Evolutionary conservation across 2,329 filamentous ascomycete species (phyloP), one percentile per base, ranked within the genome.

Genomic region (Annulohypoxylon truncatum): DNA sequence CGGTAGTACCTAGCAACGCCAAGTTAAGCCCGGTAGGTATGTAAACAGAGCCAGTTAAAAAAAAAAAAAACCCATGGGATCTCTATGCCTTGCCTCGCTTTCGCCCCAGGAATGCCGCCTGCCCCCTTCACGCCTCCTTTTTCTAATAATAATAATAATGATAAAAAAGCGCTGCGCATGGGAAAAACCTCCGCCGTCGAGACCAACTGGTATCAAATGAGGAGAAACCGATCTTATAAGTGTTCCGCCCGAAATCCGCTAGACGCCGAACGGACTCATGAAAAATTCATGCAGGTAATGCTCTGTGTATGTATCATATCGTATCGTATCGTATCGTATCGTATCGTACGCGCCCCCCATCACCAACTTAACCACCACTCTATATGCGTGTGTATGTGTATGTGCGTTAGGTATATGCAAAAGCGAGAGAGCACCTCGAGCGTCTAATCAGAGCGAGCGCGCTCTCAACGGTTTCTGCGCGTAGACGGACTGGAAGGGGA

Each of bases 401-500:
- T 10, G 29, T 12, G 29, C 29, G 29, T 2, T 8, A 8, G 29
- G 9, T 5, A 38, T 38, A 38, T 38, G n/a, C n/a, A 38, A 38
- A 38, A 38, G 35, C 35, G n/a, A 38, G n/a, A 38, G 13, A 35
- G n/a, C 13, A 15, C 5, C 5, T 6, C 13, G 3, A 15, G 5
- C 35, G 35, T 15, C 35, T 6, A 8, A 8, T 38, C 35, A 18
- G 57, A 52, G 47, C 35, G 54, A 40, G 20, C 18, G 24, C 33
- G 61, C 53, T 28, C 42, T 53, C 13, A 58, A 44, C 8, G 85
- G 83, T 73, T 83, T 87, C 74, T 87, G 85, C 13, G 81, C 85
- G 69, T 84, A 87, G 12, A 86, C 77, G 53, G 86, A 79, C 68
- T 85, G 81, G 68, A 86, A 78, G 6, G 84, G 85, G 83, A 88